Evolutionary conservation across 345 rosid species (phyloP), one percentile per base, ranked within the genome.

Genomic region (Rhizophora mangle): DNA sequence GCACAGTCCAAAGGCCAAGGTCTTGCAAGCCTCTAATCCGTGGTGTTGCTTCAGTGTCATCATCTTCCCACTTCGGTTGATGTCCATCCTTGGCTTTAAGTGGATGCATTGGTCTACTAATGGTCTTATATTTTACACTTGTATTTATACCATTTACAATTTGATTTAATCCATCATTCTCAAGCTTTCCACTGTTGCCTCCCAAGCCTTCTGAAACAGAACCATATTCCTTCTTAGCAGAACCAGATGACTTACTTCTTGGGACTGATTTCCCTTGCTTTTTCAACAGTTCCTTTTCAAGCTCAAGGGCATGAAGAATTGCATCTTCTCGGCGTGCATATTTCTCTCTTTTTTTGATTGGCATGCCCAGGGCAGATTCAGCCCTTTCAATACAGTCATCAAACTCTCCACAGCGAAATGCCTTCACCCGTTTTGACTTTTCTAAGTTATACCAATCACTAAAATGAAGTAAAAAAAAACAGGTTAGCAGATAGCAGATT

Each of bases 371-470:
- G 7, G 95, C 68, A 43, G 95, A 81, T 78, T 90, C 99, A 46
- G 93, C 98, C 81, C 88, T 88, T 70, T 85, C 92, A 67, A 96
- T 96, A 73, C 96, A 90, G 59, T 90, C 98, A 87, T 88, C 96
- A 76, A 96, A 96, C 66, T 96, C 99, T 54, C 96, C 99, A 71
- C 99, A 96, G 71, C 98, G 87, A 76, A 96, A 96, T 64, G 97
- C 88, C 82, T 88, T 96, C 24, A 96, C 99, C 21, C 98, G 95
- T 86, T 96, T 96, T 24, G 99, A 96, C 74, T 91, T 96, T 80
- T 96, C 99, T 74, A 96, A 77, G 77, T 96, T 96, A 80, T 96
- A 96, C 99, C 99, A 96, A 77, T 96, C 99, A 84, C 99, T 96
- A 79, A 62, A 36, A 79, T 70, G 72, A 51, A 69, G 60, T 24